Conservation (phyloP, 179 eudicot genomes). For the Vitellaria paradoxa region DNA sequence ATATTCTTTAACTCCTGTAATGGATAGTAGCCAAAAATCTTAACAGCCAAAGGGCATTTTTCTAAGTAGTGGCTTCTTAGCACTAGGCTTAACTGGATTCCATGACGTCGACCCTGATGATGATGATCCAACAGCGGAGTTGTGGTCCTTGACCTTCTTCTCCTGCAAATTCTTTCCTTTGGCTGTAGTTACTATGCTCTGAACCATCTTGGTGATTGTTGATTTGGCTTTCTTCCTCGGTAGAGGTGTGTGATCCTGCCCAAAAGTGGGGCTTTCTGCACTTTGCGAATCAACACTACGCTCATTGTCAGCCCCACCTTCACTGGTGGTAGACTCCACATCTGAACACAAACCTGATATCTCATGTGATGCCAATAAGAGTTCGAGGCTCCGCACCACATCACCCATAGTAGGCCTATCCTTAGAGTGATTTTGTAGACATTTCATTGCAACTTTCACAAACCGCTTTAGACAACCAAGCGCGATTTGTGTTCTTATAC, state of each 20-base stretch:
- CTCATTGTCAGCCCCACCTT: neutral
- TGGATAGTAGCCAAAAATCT: too few species aligned
- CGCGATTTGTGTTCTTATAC: constrained; percentile 20
- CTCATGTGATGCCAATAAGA: neutral
- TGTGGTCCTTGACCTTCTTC: neutral
- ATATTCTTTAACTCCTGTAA: too few species aligned
- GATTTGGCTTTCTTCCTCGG: neutral
- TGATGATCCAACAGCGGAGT: neutral
- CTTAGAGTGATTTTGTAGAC: neutral
- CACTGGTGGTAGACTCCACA: neutral
- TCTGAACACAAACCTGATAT: neutral
- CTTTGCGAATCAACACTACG: neutral
- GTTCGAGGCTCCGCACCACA: neutral
- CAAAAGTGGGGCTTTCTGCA: neutral
- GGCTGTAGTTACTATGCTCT: neutral
- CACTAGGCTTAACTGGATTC: neutral
- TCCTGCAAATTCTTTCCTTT: neutral
- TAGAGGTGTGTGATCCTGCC: too few species aligned
- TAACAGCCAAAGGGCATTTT: too few species aligned
- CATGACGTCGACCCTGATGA: neutral
- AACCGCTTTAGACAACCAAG: constrained; percentile 25
- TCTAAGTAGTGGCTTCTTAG: neutral
- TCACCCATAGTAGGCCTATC: constrained; percentile 13
- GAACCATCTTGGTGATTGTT: neutral
- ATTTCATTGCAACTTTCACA: constrained; percentile 5